These are phyloP conservation scores for Nicotiana undulata DNA, from an alignment of 257 asterid species.

Conservation along the genomic window DNA sequence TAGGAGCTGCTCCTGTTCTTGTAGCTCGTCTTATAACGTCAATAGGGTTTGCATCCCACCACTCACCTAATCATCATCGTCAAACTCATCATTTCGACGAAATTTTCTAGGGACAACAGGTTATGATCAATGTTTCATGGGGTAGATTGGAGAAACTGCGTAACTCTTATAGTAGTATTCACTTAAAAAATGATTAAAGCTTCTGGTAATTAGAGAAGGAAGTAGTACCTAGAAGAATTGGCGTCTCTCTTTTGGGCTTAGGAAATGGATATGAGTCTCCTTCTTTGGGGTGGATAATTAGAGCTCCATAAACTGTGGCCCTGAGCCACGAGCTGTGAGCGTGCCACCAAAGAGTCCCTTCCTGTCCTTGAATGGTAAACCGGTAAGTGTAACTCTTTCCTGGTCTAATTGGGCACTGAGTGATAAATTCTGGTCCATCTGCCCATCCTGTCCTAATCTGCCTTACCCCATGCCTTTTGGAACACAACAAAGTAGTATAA, in stretches of 20 bases:
- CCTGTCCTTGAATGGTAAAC: conserved; percentile 69
- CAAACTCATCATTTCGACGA: background rate
- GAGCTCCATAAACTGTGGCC: conserved; percentile 81
- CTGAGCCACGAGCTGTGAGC: conserved; percentile 95
- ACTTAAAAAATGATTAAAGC: background rate
- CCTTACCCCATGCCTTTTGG: conserved; percentile 74
- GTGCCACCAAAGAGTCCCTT: conserved; percentile 95
- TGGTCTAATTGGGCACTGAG: conserved; percentile 82
- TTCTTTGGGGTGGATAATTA: conserved; percentile 53
- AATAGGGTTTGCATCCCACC: conserved; percentile 91
- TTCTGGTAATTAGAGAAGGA: background rate
- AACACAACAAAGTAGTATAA: background rate
- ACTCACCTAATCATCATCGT: conserved; percentile 55
- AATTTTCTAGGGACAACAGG: background rate
- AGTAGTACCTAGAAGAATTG: conserved; percentile 61
- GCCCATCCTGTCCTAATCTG: conserved; percentile 77
- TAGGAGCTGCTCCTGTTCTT: conserved; percentile 76
- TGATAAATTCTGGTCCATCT: conserved; percentile 78
- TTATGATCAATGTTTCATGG: no score
- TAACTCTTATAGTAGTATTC: background rate
- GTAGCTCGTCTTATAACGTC: conserved; percentile 67
- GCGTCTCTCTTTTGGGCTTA: conserved; percentile 68
- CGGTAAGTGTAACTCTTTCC: conserved; percentile 69
- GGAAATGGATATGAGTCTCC: conserved; percentile 72
- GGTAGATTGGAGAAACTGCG: background rate